Conservation (phyloP, 116 monocot species). For the Cymodocea nodosa region DNA sequence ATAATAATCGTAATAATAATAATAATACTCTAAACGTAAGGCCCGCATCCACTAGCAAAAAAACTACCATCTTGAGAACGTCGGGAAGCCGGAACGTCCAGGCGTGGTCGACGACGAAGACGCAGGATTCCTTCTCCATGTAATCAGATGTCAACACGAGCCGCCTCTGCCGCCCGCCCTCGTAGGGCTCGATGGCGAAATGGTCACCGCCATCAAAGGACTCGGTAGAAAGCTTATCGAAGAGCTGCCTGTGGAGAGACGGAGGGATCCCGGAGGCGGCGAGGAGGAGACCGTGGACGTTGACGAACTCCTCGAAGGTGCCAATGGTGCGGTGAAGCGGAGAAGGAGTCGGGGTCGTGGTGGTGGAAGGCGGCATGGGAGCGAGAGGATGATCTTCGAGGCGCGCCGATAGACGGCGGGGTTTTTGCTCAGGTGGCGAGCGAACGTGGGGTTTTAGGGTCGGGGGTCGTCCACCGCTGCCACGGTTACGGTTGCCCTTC, state of each 20-base stretch:
- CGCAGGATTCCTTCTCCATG: constrained; percentile 47
- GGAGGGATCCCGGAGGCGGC: constrained; percentile 70
- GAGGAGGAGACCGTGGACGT: constrained; percentile 70
- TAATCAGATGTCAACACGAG: constrained; percentile 48
- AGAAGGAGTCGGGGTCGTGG: background rate
- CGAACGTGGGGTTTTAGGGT: too few relatives aligned
- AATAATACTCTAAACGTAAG: background rate
- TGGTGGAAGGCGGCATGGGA: background rate
- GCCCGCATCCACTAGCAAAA: background rate
- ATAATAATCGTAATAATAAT: background rate
- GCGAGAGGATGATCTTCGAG: too few relatives aligned
- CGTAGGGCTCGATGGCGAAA: constrained; percentile 77
- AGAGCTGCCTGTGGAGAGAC: constrained; percentile 61
- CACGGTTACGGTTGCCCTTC: too few relatives aligned
- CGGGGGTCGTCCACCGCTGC: too few relatives aligned
- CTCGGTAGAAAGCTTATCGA: constrained; percentile 65
- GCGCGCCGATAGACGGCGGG: too few relatives aligned
- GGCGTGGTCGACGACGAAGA: constrained; percentile 92
- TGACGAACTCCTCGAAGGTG: constrained; percentile 51
- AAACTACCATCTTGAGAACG: constrained; percentile 60
- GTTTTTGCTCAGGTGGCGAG: too few relatives aligned
- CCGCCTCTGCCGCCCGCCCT: constrained; percentile 66
- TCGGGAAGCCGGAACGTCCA: constrained; percentile 90
- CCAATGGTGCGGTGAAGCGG: background rate
- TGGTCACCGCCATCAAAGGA: constrained; percentile 73